These are phyloP conservation scores for Boletus sensibilis DNA, from an alignment of 768 basidiomycete species.

Conservation along the genomic window DNA sequence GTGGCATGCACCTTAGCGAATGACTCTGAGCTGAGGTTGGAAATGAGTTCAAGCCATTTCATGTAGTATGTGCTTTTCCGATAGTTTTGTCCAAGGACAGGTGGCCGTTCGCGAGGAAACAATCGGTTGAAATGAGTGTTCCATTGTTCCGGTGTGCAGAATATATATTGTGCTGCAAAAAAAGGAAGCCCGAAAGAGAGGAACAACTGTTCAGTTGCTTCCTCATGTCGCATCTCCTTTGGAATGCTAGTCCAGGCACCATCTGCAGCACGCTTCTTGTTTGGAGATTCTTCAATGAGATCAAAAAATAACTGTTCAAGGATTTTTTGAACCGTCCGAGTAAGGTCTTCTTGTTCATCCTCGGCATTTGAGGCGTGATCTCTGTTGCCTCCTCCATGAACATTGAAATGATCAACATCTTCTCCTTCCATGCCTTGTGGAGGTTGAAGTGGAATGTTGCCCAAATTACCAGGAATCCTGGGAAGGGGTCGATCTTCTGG, in stretches of 20 bases:
- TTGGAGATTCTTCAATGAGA: not conserved
- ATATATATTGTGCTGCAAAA: not conserved
- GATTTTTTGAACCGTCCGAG: not conserved
- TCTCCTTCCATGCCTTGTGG: not conserved
- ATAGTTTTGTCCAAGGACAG: not conserved
- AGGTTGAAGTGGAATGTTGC: not conserved
- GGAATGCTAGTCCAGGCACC: constrained; percentile 3
- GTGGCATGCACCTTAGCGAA: too few species aligned
- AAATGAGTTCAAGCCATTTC: not conserved
- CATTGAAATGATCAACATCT: not conserved
- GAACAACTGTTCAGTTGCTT: not conserved
- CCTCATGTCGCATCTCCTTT: not conserved
- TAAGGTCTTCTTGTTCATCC: not conserved
- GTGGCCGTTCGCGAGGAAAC: not conserved
- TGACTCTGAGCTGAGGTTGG: too few species aligned
- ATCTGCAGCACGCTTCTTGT: not conserved
- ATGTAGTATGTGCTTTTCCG: not conserved
- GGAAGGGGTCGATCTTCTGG: not conserved
- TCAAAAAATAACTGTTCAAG: not conserved
- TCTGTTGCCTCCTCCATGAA: not conserved
- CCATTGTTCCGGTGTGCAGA: not conserved
- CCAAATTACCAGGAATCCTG: not conserved
- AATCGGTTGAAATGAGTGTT: not conserved
- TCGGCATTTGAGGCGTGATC: not conserved
- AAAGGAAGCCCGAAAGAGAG: too few species aligned